These are phyloP conservation scores for Lipomyces anomalus DNA, from an alignment of 805 yeast species.

Conservation along the genomic window DNA sequence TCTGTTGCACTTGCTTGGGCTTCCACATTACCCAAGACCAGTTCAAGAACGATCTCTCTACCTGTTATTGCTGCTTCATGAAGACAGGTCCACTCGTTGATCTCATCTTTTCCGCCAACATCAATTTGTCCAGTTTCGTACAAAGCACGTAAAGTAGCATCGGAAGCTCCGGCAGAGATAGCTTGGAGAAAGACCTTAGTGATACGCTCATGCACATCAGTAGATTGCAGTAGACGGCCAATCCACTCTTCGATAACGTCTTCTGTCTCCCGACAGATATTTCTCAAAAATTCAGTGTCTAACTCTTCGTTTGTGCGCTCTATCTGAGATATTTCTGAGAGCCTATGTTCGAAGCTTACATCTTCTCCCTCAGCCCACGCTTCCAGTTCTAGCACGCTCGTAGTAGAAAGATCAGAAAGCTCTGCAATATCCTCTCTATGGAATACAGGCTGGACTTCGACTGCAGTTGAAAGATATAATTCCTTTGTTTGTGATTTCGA, in stretches of 20 bases:
- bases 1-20: slow-evolving; percentile 32
- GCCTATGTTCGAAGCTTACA: slow-evolving; percentile 29
- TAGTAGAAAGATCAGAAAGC: slow-evolving; percentile 60
- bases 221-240: slow-evolving; percentile 38
- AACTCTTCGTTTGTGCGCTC: slow-evolving; percentile 23
- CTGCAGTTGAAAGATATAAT: slow-evolving; percentile 82
- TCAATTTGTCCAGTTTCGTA: slow-evolving; percentile 51
- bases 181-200: slow-evolving; percentile 71
- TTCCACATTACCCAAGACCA: slow-evolving; percentile 26
- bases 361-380: slow-evolving; percentile 53
- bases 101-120: slow-evolving; percentile 60
- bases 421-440: slow-evolving; percentile 81
- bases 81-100: slow-evolving; percentile 64
- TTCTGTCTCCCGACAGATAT: slow-evolving; percentile 25
- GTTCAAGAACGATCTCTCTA: slow-evolving; percentile 30
- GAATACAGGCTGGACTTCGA: slow-evolving; percentile 93
- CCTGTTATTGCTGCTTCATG: slow-evolving; percentile 52
- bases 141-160: slow-evolving; percentile 48
- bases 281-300: slow-evolving; percentile 17
- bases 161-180: slow-evolving; percentile 60
- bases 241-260: slow-evolving; percentile 44
- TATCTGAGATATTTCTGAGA: slow-evolving; percentile 19
- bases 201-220: slow-evolving; percentile 42
- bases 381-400: slow-evolving; percentile 62
- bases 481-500: slow-evolving; percentile 94